Base-by-base conservation (phyloP, 148 eudicot species). In the Amaranthus palmeri region DNA sequence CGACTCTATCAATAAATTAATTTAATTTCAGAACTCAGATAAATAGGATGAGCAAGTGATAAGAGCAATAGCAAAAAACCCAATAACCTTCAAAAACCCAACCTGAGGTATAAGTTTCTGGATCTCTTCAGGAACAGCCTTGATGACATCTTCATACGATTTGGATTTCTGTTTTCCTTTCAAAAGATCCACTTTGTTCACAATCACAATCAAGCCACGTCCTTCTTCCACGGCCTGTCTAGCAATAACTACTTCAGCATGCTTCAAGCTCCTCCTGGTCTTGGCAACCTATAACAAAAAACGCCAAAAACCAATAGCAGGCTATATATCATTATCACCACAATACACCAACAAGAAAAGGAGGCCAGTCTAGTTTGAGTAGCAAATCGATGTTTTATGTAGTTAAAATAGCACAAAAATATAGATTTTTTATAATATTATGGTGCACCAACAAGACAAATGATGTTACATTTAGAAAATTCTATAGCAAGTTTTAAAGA, bases 141-240 rank as follows among this genome's bases (percentile, higher is more conserved):
- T 77, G 10, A 85, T 71, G 56, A 95, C 88, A 48, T 81, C 76
- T 41, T 88, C 91, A 68, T 89, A 86, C 44, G 82, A 69, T 65
- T 74, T 87, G 43, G 86, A 67, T 46, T 84, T 85, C 49, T 68
- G 73, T 69, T 72, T 87, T 72, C 84, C 87, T 79, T 75, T 85
- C 74, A 95, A 66, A 63, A 95, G 88, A 82, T 95, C 97, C 90
- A 95, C 86, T 76, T 95, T 95, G 84, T 95, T 95, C 69, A 95
- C 98, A 64, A 95, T 78, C 41, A 95, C 82, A 17, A 95, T 88
- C 81, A 95, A 80, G 46, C 98, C 96, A 61, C 98, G 91, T 47
- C 98, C 98, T 87, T 95, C 98, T 78, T 91, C 98, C 70, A 95
- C 90, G n/a, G 97, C 90, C 68, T 90, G 90, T 81, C 98, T 88